Percentiles rank a stretch among this genome's conserved stretches.
Evolutionary conservation across 1,139 yeast species (phyloP).

Genomic region (Taphrina populina): DNA sequence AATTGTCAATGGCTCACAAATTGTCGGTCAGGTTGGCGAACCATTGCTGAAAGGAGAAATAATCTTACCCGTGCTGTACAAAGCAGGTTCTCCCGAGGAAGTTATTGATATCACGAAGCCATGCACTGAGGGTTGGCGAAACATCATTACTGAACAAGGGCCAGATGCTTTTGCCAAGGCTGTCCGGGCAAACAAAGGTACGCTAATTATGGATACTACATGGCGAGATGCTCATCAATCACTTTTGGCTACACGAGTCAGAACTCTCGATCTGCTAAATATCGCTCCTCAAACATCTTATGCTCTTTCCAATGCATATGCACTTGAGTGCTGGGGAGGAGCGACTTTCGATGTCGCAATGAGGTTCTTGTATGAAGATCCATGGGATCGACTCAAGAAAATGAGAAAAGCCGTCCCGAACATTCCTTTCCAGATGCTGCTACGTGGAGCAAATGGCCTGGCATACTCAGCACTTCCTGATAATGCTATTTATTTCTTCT

Average conservation of each 20-base stretch:
- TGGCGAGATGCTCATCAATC: slow-evolving; percentile 99
- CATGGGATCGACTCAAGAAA: slow-evolving; percentile 93
- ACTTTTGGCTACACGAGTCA: slow-evolving; percentile 92
- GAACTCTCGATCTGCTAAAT: slow-evolving; percentile 85
- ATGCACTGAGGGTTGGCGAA: slow-evolving; percentile 84
- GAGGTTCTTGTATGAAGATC: slow-evolving; percentile 98
- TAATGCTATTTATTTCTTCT: slow-evolving; percentile 97
- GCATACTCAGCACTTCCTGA: slow-evolving; percentile 97
- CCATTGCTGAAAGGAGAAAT: slow-evolving; percentile 82
- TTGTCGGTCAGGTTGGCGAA: slow-evolving; percentile 89
- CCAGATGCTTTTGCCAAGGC: slow-evolving; percentile 86
- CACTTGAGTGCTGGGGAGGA: slow-evolving; percentile 99
- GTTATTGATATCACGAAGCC: slow-evolving; percentile 59
- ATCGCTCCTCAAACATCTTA: slow-evolving; percentile 93
- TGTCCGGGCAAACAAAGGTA: slow-evolving; percentile 80
- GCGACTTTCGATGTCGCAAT: slow-evolving; percentile 98
- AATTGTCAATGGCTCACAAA: slow-evolving; percentile 91
- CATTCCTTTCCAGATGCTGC: slow-evolving; percentile 97
- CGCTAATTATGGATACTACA: slow-evolving; percentile 93
- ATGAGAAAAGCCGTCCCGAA: slow-evolving; percentile 90
- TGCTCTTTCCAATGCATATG: slow-evolving; percentile 86
- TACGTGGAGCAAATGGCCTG: slow-evolving; percentile 99
- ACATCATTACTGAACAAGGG: slow-evolving; percentile 76
- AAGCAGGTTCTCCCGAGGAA: slow-evolving; percentile 54
- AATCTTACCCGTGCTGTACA: slow-evolving; percentile 67